Evolutionary conservation across 1,284 basidiomycete species (phyloP), one percentile per base, ranked within the genome.

Genomic region (Cryptococcus wingfieldii): DNA sequence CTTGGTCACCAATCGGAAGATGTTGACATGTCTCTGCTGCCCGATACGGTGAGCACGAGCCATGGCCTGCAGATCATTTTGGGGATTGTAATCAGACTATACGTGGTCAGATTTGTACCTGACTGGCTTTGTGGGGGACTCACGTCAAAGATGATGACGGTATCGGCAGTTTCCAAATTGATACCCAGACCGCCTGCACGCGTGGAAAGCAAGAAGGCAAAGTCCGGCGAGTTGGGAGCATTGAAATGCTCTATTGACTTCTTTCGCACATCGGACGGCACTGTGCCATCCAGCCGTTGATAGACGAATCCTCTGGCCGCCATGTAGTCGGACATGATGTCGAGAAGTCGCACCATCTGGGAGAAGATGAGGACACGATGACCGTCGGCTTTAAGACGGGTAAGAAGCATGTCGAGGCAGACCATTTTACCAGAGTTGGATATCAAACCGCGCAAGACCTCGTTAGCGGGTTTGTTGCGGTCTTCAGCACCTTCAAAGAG

Each of bases 391-490:
- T 90, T 90, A 57, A 99, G 84, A 51, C 91, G 86, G 28, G 83
- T 84, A 19, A 98, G 84, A 18, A 99, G 84, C 76, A 92, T 91
- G 80, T 99, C 96, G 50, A 99, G 85, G 38, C 96, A 81, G 44
- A 98, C 95, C 84, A 99, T 86, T 80, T 99, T 99, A 53, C 93
- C 94, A 58, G 91, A 95, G 77, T 90, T 97, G 86, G 97, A 95
- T 65, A 98, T 93, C 5, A 99, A 84, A 49, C 94, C 94, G 70
- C 94, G 90, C 62, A 98, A 84, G 42, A 87, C 88, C 68, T 97
- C 94, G 53, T 96, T 90, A 14, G 69, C 51, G 1, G 74, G 64
- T 59, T 83, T 78, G 60, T 81, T 86, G 54, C 83, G 83, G 28
- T 83, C 79, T 77, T 98, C 96, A 19, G 92, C 93, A 28, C 96